Conservation (phyloP, 108 stramenopile genomes). For the Cyclostephanos invisitatus region DNA sequence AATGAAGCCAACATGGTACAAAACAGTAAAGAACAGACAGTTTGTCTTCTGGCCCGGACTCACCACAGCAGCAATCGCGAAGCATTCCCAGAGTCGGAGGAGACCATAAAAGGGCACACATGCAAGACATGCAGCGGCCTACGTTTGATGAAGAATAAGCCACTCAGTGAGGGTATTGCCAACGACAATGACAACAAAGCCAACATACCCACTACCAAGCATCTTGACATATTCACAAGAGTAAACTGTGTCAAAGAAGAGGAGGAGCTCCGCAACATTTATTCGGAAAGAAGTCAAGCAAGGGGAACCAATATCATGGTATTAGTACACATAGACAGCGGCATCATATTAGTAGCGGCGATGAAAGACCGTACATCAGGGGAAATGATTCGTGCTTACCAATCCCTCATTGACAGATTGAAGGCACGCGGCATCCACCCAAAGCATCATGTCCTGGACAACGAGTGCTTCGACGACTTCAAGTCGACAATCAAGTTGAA, state of each 20-base stretch:
- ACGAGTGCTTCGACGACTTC: background rate
- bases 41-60: slow-evolving; percentile 26
- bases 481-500: background rate
- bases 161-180: background rate
- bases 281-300: slow-evolving; percentile 37
- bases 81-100: slow-evolving; percentile 17
- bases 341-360: slow-evolving; percentile 40
- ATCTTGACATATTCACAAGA: background rate
- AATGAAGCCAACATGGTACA: slow-evolving; percentile 6
- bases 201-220: background rate
- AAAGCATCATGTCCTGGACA: background rate
- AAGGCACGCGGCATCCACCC: background rate
- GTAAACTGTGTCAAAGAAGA: background rate
- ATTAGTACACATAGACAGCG: slow-evolving; percentile 46
- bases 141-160: slow-evolving; percentile 6
- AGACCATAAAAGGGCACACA: slow-evolving; percentile 19
- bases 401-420: background rate
- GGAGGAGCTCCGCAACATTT: slow-evolving; percentile 7
- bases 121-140: background rate
- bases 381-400: slow-evolving; percentile 10
- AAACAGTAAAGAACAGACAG: slow-evolving; percentile 5
- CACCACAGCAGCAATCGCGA: slow-evolving; percentile 1
- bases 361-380: slow-evolving; percentile 8
- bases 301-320: slow-evolving; percentile 48
- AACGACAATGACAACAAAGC: background rate